Evolutionary conservation across 257 asterid species (phyloP).

Genomic region (Scutellaria galericulata): DNA sequence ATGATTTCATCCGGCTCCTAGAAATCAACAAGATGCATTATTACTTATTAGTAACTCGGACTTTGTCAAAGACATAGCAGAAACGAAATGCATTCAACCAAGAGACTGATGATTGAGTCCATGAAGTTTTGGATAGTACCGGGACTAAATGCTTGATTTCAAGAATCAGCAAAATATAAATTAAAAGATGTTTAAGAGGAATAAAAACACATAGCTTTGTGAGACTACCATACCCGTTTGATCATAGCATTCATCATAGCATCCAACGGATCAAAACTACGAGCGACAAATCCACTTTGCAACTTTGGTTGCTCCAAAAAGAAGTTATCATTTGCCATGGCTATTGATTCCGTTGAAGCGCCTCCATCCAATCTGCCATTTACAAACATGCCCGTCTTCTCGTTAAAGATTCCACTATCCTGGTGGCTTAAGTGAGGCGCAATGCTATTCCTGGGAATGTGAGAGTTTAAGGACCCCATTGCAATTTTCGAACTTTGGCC

Average conservation of each 20-base stretch:
- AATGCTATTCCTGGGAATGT: slow-evolving; percentile 39
- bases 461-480: slow-evolving; percentile 47
- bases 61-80: too few species aligned
- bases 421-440: slow-evolving; percentile 47
- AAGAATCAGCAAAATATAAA: not conserved
- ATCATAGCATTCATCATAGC: slow-evolving; percentile 69
- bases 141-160: not conserved
- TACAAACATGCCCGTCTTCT: slow-evolving; percentile 50
- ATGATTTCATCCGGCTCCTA: slow-evolving; percentile 71
- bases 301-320: slow-evolving; percentile 60
- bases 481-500: slow-evolving; percentile 44
- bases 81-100: not conserved
- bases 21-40: slow-evolving; percentile 30
- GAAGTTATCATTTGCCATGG: slow-evolving; percentile 51
- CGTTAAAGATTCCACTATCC: slow-evolving; percentile 41
- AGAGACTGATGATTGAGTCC: not conserved
- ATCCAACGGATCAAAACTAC: slow-evolving; percentile 66
- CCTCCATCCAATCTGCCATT: slow-evolving; percentile 54
- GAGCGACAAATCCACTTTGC: slow-evolving; percentile 54
- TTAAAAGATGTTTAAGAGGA: not conserved
- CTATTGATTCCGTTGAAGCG: slow-evolving; percentile 49
- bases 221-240: slow-evolving; percentile 60
- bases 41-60: not conserved
- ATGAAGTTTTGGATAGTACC: not conserved
- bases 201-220: slow-evolving; percentile 2